These are phyloP conservation scores for Aspergillus biplanus DNA, from an alignment of 495 filamentous ascomycete species.

Conservation along the genomic window DNA sequence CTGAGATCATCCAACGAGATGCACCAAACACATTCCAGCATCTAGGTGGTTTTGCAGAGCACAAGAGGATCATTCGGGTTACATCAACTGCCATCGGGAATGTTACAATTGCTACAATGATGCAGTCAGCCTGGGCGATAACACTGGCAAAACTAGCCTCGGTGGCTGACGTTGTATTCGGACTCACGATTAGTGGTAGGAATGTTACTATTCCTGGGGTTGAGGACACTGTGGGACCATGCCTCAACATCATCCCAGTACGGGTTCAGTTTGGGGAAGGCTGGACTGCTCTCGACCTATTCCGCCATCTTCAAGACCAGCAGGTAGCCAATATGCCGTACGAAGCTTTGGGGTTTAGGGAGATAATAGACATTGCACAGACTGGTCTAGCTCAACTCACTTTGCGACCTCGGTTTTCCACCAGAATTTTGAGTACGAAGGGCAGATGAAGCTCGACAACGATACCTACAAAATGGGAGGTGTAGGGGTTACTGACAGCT, in stretches of 20 bases:
- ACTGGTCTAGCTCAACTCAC: constrained; percentile 58
- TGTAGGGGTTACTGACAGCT: constrained; percentile 53
- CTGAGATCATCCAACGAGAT: constrained; percentile 44
- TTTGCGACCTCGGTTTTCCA: constrained; percentile 55
- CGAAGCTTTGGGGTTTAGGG: constrained; percentile 61
- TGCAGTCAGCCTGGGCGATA: constrained; percentile 62
- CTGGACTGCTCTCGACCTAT: constrained; percentile 55
- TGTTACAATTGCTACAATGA: constrained; percentile 57
- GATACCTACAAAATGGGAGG: constrained; percentile 53
- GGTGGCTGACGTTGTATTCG: constrained; percentile 58
- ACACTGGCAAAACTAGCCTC: constrained; percentile 55
- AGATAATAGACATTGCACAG: constrained; percentile 63
- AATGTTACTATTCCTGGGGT: constrained; percentile 56
- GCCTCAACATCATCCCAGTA: constrained; percentile 63
- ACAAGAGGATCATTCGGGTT: constrained; percentile 45
- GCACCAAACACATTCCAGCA: constrained; percentile 44
- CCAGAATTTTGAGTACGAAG: constrained; percentile 49
- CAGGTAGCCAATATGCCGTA: constrained; percentile 61
- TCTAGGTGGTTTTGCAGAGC: constrained; percentile 40
- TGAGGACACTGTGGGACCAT: constrained; percentile 59
- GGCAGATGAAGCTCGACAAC: constrained; percentile 47
- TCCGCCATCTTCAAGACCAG: constrained; percentile 60
- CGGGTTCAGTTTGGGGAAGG: constrained; percentile 53
- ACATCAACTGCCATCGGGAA: constrained; percentile 46
- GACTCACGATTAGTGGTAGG: constrained; percentile 59